Base-by-base conservation (phyloP, 1,284 basidiomycete genomes). In the Naganishia sp. region DNA sequence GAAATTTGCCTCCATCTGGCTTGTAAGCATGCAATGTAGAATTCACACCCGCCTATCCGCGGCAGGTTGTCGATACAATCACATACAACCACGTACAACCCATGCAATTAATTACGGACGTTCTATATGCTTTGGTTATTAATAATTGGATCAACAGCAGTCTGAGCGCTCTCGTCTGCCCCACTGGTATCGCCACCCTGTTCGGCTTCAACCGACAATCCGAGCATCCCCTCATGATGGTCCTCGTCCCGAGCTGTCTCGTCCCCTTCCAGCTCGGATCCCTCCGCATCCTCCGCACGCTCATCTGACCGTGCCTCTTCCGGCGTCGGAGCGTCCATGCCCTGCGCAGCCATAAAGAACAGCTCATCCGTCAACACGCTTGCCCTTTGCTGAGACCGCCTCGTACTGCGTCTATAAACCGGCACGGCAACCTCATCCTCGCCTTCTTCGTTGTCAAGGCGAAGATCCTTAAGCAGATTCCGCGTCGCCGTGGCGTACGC, bases 291-390 rank as follows among this genome's bases (percentile, higher is more conserved):
- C 21, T 49, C 47, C n/a, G 18, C 47, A n/a, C 21, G 21, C n/a
- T 49, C 47, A 21, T 49, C 21, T 6, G 11, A 11, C n/a, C 21
- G 47, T 13, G 35, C 35, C 35, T 39, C 35, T 32, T 58, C 56
- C 21, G 18, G 43, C 17, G 56, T 11, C n/a, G 35, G 47, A n/a
- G 45, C 50, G 39, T 50, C 35, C 58, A 61, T 50, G 21, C 47
- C 58, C 18, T 42, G 58, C 23, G 58, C 39, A n/a, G 58, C 58
- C 58, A 61, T 61, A 32, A 61, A 61, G 58, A 61, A 61, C 25
- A 61, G 47, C n/a, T 61, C 58, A 39, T 61, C 58, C 7, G 58
- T 61, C 47, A 61, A 42, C 6, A 35, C 47, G 13, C 32, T 51
- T 23, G 47, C 47, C 35, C 10, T 39, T 43, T 49, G 58, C 5